These are phyloP conservation scores for Clarireedia sp. DNA, from an alignment of 2,329 filamentous ascomycete species.

Conservation along the genomic window DNA sequence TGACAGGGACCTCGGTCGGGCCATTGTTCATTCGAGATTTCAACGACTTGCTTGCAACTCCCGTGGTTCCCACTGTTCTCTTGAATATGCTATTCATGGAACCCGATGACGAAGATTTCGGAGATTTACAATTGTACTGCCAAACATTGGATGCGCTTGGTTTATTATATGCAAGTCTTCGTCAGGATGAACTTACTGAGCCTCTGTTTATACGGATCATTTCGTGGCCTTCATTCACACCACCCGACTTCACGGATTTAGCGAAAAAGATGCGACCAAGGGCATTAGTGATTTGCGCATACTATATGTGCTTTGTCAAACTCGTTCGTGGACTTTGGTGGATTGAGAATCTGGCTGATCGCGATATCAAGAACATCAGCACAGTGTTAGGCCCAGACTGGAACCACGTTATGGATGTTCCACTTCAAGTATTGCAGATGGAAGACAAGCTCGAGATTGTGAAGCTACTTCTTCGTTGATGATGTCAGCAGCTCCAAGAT, in stretches of 20 bases:
- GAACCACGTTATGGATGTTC: slow-evolving; percentile 11
- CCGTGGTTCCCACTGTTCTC: slow-evolving; percentile 20
- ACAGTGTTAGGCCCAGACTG: slow-evolving; percentile 10
- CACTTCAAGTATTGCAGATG: slow-evolving; percentile 8
- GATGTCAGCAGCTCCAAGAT: neutral
- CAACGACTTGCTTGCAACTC: slow-evolving; percentile 13
- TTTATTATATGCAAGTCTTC: slow-evolving; percentile 23
- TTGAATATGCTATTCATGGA: slow-evolving; percentile 21
- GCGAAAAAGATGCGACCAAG: slow-evolving; percentile 14
- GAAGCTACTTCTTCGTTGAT: slow-evolving; percentile 19
- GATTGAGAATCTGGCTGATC: slow-evolving; percentile 16
- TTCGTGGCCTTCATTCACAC: slow-evolving; percentile 20
- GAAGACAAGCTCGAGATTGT: slow-evolving; percentile 14
- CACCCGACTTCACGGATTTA: slow-evolving; percentile 5
- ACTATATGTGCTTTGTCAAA: slow-evolving; percentile 19
- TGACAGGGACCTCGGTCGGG: slow-evolving; percentile 10
- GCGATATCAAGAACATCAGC: slow-evolving; percentile 12
- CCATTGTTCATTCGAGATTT: slow-evolving; percentile 22
- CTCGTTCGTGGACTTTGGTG: slow-evolving; percentile 18
- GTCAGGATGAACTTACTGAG: slow-evolving; percentile 17
- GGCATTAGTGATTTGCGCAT: slow-evolving; percentile 17
- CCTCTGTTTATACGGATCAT: slow-evolving; percentile 21
- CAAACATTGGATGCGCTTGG: slow-evolving; percentile 21
- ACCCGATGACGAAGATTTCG: slow-evolving; percentile 21
- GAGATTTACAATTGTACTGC: slow-evolving; percentile 20